These are phyloP conservation scores for Poa pratensis DNA, from an alignment of 176 grass and related monocot genomes.

Conservation along the genomic window DNA sequence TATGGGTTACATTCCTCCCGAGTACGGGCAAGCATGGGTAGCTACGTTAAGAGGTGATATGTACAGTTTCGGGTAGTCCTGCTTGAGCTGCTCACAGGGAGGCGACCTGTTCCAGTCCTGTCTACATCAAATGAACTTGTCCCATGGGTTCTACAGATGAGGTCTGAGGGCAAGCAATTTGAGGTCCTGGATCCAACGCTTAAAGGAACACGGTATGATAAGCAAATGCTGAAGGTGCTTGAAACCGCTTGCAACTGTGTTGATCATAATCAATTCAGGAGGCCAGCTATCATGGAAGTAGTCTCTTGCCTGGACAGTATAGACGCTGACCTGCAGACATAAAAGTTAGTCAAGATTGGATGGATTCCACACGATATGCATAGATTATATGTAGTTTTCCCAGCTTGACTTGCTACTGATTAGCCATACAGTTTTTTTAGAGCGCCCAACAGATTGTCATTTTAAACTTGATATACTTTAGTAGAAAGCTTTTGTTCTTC, in stretches of 20 bases:
- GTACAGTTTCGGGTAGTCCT: constrained; percentile 89
- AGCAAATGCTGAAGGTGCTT: background rate
- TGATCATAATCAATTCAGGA: background rate
- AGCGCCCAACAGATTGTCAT: too few species aligned
- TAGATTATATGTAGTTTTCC: too few species aligned
- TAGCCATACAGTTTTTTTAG: too few species aligned
- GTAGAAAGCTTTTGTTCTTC: too few species aligned
- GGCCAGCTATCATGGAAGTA: background rate
- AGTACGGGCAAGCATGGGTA: constrained; percentile 69
- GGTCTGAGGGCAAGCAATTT: background rate
- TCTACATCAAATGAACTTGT: constrained; percentile 51
- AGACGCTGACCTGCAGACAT: too few species aligned
- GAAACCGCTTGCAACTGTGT: background rate
- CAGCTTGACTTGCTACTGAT: too few species aligned
- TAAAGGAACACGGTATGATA: background rate
- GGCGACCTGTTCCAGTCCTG: constrained; percentile 45
- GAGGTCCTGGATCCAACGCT: background rate
- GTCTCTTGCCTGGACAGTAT: too few species aligned
- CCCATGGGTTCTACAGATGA: constrained; percentile 1
- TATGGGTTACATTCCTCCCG: constrained; percentile 83
- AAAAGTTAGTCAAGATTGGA: too few species aligned
- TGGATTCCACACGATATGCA: too few species aligned
- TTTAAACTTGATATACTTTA: too few species aligned
- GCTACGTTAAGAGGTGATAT: constrained; percentile 73
- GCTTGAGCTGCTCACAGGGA: constrained; percentile 75